Conservation (phyloP, 2,329 filamentous ascomycete species). For the Fusarium tricinctum region DNA sequence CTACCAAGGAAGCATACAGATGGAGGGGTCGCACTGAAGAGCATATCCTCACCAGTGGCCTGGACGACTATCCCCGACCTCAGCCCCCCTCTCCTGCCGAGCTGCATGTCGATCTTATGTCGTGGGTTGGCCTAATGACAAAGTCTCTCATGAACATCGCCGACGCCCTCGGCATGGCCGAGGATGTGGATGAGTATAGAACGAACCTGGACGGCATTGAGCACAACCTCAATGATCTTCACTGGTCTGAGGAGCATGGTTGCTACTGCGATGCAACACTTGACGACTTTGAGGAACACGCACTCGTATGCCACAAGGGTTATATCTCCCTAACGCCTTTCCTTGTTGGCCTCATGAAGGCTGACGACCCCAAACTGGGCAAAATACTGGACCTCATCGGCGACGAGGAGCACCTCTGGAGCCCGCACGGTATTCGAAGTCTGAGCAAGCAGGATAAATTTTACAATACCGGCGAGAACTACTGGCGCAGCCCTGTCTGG, state of each 20-base stretch:
- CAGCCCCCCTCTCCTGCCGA: constrained; percentile 96
- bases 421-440: constrained; percentile 87
- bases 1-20: constrained; percentile 90
- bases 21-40: constrained; percentile 91
- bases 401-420: constrained; percentile 91
- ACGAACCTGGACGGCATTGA: constrained; percentile 82
- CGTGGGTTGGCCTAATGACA: constrained; percentile 98
- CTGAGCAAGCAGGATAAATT: constrained; percentile 85
- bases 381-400: constrained; percentile 82
- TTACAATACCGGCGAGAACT: constrained; percentile 94
- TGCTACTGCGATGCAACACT: constrained; percentile 96
- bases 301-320: constrained; percentile 94
- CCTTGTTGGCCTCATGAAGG: constrained; percentile 81
- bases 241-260: constrained; percentile 86
- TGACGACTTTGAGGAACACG: constrained; percentile 92
- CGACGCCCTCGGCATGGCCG: constrained; percentile 77
- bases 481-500: constrained; percentile 96
- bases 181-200: constrained; percentile 81
- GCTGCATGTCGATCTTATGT: constrained; percentile 93
- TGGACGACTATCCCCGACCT: constrained; percentile 95
- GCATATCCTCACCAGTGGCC: constrained; percentile 91
- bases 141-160: constrained; percentile 87
- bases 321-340: constrained; percentile 96
- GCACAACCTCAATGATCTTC: constrained; percentile 90
- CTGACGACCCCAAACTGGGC: constrained; percentile 80